Evolutionary conservation across 1,284 basidiomycete genomes (phyloP).

Genomic region (Bjerkandera adusta): DNA sequence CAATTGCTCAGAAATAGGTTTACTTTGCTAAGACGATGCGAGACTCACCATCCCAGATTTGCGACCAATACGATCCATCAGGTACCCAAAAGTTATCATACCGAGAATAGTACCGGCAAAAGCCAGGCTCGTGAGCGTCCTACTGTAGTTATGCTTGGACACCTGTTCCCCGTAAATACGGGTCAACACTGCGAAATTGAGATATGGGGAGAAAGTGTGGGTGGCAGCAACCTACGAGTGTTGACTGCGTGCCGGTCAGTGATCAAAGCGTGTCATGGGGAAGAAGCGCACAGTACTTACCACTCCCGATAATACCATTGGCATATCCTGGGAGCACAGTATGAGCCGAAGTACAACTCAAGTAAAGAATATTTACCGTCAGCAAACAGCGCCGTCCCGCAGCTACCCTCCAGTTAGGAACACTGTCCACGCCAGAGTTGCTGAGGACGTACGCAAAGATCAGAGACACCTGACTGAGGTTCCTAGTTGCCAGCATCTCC

Average conservation of each 20-base stretch:
- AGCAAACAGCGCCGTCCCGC: conserved; percentile 83
- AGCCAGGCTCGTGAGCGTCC: conserved; percentile 66
- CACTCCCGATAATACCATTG: conserved; percentile 74
- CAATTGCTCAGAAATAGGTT: neutral
- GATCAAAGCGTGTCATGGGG: too few species aligned
- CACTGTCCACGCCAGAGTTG: neutral
- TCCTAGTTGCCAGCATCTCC: too few species aligned
- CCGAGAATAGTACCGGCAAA: conserved; percentile 88
- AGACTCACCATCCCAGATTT: conserved; percentile 80
- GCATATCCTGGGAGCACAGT: conserved; percentile 79
- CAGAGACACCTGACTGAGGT: conserved; percentile 61
- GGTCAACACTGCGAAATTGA: conserved; percentile 57
- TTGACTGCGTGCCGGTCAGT: too few species aligned
- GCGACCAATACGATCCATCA: conserved; percentile 85
- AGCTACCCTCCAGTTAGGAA: conserved; percentile 38
- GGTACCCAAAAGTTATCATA: conserved; percentile 71
- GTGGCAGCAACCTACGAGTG: too few species aligned
- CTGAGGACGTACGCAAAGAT: conserved; percentile 66
- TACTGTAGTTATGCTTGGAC: conserved; percentile 46
- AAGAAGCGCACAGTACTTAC: too few species aligned
- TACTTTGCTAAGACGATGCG: neutral
- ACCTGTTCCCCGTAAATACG: conserved; percentile 58
- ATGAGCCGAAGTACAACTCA: too few species aligned
- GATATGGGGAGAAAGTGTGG: too few species aligned
- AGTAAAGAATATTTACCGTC: conserved; percentile 51